Base-by-base conservation (phyloP, 805 yeast species). In the Saturnispora zaruensis region DNA sequence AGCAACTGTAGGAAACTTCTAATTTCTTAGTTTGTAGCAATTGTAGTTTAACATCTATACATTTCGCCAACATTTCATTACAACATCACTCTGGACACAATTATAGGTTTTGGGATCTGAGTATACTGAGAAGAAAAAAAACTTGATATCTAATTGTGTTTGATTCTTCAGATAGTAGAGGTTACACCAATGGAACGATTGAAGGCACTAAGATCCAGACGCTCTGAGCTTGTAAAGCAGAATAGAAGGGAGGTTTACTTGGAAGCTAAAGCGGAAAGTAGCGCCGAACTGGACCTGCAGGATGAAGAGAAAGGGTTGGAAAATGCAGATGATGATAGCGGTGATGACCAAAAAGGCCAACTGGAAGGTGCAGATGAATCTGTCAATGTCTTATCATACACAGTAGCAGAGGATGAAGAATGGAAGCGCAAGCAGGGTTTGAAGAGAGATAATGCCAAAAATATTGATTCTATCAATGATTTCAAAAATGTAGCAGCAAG, bases 321-420 rank as follows among this genome's bases (percentile, higher is more conserved):
- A 16, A 40, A n/a, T n/a, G n/a, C 20, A 9, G 23, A 28, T 18
- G 46, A 38, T 8, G 18, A 2, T 5, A 28, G 14, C 2, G 23
- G 3, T 5, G 41, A 23, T 41, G 11, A 18, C 33, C 9, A 38
- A 32, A 18, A 24, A 4, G 8, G 23, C 6, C n/a, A 5, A 66
- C 3, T 53, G 59, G 32, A 70, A 67, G 11, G 58, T 57, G 11
- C 76, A 75, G 0, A 71, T 67, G 37, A 71, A 70, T 47, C 65
- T 58, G 45, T 76, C 72, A 38, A 64, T 78, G 24, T 59, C 65
- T 49, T 67, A 72, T 48, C 76, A 49, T 77, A 78, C 65, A 74
- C 85, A 0, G 73, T 82, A 5, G 84, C 79, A 48, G 86, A 85
- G 48, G 73, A 79, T 50, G 84, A 81, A 54, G 67, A 69, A 48